Conservation (phyloP, 148 eudicot genomes). For the Vaccinium vitisidaea region DNA sequence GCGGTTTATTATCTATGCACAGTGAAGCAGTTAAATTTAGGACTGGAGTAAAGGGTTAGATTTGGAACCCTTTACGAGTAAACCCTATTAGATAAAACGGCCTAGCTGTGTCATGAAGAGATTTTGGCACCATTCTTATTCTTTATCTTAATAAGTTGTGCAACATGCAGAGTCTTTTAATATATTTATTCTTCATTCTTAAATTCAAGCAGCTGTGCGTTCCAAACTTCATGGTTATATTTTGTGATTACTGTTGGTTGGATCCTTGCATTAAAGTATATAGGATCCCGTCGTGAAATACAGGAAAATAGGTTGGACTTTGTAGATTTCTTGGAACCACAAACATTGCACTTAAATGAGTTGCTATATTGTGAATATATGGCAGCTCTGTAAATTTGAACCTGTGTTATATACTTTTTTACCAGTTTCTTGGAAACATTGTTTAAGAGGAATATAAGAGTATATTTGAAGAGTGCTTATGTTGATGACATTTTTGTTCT, state of each 20-base stretch:
- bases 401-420: background rate
- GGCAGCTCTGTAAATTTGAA: background rate
- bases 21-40: background rate
- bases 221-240: background rate
- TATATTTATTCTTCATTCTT: slow-evolving; percentile 7
- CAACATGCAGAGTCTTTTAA: slow-evolving; percentile 16
- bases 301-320: background rate
- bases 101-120: background rate
- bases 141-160: background rate
- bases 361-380: slow-evolving; percentile 2
- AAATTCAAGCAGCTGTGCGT: background rate
- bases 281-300: background rate
- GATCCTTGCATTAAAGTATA: background rate
- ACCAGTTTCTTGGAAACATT: background rate
- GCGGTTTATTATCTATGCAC: background rate
- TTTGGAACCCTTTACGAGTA: background rate
- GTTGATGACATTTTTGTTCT: background rate
- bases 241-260: background rate
- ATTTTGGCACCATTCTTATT: background rate
- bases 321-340: background rate
- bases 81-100: background rate
- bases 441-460: background rate
- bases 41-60: background rate
- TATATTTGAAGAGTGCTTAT: background rate
- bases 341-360: background rate